Evolutionary conservation across 495 filamentous ascomycete genomes (phyloP).

Genomic region (Penicillium bialowiezense): DNA sequence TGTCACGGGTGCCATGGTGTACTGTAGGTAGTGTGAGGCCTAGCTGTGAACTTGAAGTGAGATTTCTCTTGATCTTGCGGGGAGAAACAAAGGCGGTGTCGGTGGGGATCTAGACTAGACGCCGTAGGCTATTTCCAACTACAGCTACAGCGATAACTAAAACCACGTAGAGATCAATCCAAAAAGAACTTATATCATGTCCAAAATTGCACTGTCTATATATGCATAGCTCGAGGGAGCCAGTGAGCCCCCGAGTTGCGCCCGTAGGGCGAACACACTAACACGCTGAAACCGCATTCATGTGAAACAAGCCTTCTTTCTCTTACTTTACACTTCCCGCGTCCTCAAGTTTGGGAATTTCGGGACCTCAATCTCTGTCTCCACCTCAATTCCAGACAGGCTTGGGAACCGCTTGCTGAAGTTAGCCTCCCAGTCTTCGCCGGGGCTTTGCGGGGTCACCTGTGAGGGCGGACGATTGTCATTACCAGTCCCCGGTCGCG

Average conservation of each 20-base stretch:
- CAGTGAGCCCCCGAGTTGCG: slow-evolving; percentile 18
- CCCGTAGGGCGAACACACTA: slow-evolving; percentile 7
- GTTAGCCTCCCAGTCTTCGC: slow-evolving; percentile 65
- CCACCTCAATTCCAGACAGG: slow-evolving; percentile 76
- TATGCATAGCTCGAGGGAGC: slow-evolving; percentile 21
- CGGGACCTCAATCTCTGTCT: slow-evolving; percentile 58
- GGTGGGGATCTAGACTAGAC: background rate
- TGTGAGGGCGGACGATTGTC: slow-evolving; percentile 22
- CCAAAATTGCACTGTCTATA: slow-evolving; percentile 25
- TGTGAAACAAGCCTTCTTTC: slow-evolving; percentile 7
- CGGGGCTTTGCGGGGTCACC: slow-evolving; percentile 21
- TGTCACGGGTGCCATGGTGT: slow-evolving; percentile 43
- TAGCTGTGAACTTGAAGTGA: background rate
- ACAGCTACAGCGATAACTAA: background rate
- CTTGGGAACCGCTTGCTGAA: slow-evolving; percentile 83
- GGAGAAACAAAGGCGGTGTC: slow-evolving; percentile 23
- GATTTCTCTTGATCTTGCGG: slow-evolving; percentile 10
- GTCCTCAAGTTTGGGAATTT: slow-evolving; percentile 39
- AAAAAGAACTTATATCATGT: slow-evolving; percentile 4
- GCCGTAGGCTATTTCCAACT: background rate
- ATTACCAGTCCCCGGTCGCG: slow-evolving; percentile 19
- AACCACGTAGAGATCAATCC: background rate
- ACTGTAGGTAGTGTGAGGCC: background rate
- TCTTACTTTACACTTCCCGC: slow-evolving; percentile 35
- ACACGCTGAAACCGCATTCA: slow-evolving; percentile 25